Percentiles rank a stretch among this genome's conserved stretches.
These are phyloP conservation scores for Phialophora tarda DNA, from an alignment of 2,329 filamentous ascomycete genomes.

Conservation along the genomic window DNA sequence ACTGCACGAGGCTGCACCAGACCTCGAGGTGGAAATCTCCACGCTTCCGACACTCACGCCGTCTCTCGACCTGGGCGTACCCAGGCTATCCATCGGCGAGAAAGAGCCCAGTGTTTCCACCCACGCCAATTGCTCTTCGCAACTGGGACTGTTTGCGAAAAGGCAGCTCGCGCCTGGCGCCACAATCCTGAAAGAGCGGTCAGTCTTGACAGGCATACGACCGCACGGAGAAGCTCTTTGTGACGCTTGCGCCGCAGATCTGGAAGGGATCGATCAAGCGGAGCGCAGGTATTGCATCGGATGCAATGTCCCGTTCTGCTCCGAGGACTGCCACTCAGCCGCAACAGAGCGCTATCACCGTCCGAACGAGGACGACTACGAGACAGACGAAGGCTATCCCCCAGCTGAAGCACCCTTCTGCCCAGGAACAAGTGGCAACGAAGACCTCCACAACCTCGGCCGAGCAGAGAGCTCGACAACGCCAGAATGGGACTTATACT, in stretches of 20 bases:
- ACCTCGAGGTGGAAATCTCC: slow-evolving; percentile 78
- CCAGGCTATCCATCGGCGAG: slow-evolving; percentile 7
- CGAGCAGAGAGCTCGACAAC: slow-evolving; percentile 63
- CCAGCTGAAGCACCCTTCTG: slow-evolving; percentile 35
- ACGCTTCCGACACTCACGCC: slow-evolving; percentile 73
- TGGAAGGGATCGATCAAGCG: slow-evolving; percentile 63
- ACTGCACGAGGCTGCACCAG: slow-evolving; percentile 69
- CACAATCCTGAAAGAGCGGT: slow-evolving; percentile 78
- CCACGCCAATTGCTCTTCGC: slow-evolving; percentile 59
- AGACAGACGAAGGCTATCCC: slow-evolving; percentile 37
- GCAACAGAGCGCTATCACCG: slow-evolving; percentile 62
- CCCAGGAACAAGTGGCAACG: slow-evolving; percentile 61
- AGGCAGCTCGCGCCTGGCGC: slow-evolving; percentile 79
- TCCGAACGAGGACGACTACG: slow-evolving; percentile 33
- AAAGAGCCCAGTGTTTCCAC: slow-evolving; percentile 11
- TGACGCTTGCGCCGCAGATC: slow-evolving; percentile 83
- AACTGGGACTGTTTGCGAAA: slow-evolving; percentile 89
- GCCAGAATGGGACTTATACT: slow-evolving; percentile 65
- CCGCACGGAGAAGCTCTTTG: slow-evolving; percentile 84
- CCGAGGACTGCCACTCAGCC: slow-evolving; percentile 59
- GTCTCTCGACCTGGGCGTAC: slow-evolving; percentile 24
- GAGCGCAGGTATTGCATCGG: slow-evolving; percentile 41
- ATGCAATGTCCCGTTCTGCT: slow-evolving; percentile 66
- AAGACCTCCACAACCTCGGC: slow-evolving; percentile 61
- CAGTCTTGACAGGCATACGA: slow-evolving; percentile 86